These are phyloP conservation scores for Ceratocystis papillata DNA, from an alignment of 2,329 filamentous ascomycete genomes.

Conservation along the genomic window DNA sequence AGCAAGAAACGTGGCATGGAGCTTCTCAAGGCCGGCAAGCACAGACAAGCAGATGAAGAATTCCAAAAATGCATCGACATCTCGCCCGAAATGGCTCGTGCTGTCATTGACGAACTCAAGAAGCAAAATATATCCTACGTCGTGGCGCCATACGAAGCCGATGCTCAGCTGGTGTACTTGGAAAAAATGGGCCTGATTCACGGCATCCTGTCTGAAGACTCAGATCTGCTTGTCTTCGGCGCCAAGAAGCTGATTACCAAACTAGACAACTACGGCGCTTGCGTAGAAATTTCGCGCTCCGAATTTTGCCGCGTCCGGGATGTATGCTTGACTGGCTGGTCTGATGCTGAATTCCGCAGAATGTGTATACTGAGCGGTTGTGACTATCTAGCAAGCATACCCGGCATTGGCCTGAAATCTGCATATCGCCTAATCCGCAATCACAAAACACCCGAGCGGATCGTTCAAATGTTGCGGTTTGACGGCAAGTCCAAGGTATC, in stretches of 20 bases:
- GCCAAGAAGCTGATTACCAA: constrained; percentile 86
- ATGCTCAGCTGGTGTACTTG: constrained; percentile 91
- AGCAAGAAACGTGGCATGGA: constrained; percentile 66
- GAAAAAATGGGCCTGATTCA: constrained; percentile 73
- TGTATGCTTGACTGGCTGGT: constrained; percentile 82
- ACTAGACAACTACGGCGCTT: constrained; percentile 85
- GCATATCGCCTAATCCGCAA: constrained; percentile 84
- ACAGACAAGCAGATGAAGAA: constrained; percentile 68
- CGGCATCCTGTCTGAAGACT: constrained; percentile 92
- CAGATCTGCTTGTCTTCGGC: constrained; percentile 89
- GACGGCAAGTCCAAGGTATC: constrained; percentile 78
- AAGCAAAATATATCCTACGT: constrained; percentile 69
- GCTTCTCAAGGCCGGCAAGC: constrained; percentile 69
- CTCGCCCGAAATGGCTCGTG: constrained; percentile 87
- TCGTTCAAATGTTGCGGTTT: constrained; percentile 74
- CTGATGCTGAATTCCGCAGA: constrained; percentile 75
- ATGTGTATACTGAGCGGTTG: constrained; percentile 97
- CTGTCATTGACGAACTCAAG: constrained; percentile 86
- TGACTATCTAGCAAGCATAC: constrained; percentile 82
- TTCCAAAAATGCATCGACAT: constrained; percentile 93
- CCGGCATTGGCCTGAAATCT: constrained; percentile 81
- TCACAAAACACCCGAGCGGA: constrained; percentile 73
- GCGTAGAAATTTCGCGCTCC: constrained; percentile 77
- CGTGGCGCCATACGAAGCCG: constrained; percentile 93
- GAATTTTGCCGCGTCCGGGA: constrained; percentile 86